Evolutionary conservation across 768 basidiomycete genomes (phyloP), one percentile per base, ranked within the genome.

Genomic region (Sarcodon sp.): DNA sequence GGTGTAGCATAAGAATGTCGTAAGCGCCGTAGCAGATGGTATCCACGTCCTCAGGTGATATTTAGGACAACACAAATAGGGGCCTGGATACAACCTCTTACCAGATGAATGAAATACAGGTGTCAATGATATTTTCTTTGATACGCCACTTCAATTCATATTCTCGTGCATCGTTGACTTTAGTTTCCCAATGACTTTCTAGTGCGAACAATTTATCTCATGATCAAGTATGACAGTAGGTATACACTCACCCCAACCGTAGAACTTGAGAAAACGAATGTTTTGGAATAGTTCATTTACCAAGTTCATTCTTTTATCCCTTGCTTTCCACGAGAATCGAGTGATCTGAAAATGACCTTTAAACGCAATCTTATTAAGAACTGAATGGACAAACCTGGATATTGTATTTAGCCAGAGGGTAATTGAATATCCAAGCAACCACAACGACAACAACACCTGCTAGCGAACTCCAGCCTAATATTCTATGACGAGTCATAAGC

Each of bases 271-370:
- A 57, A 83, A 83, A 10, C 79, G 70, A 49, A 84, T 76, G 52
- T 80, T 83, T 57, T 84, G 81, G 54, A 88, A 71, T 1, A 88
- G 66, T 57, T 88, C 87, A 53, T 84, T 85, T 47, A 87, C 82
- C 6, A 75, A 64, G 50, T 69, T 75, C 76, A 87, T 86, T 21
- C 86, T 66, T 15, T 60, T 62, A 58, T 90, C 87, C 49, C 76
- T 73, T 0, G 83, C 79, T 56, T 72, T 75, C 74, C 75, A 79
- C 11, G 71, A 72, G 7, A 69, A 61, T 45, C 73, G 66, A 11
- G 78, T 77, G 43, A 83, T 66, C 77, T 81, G 57, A 38, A 13
- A 35, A 13, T 18, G 48, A 33, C 27, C 31, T 56, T 21, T 50
- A 34, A 45, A 35, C 47, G 52, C 33, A 21, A 8, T 21, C 12